phyloP scores from a whole-genome alignment of 2,329 filamentous ascomycete species.

The Penicillium sp. region DNA sequence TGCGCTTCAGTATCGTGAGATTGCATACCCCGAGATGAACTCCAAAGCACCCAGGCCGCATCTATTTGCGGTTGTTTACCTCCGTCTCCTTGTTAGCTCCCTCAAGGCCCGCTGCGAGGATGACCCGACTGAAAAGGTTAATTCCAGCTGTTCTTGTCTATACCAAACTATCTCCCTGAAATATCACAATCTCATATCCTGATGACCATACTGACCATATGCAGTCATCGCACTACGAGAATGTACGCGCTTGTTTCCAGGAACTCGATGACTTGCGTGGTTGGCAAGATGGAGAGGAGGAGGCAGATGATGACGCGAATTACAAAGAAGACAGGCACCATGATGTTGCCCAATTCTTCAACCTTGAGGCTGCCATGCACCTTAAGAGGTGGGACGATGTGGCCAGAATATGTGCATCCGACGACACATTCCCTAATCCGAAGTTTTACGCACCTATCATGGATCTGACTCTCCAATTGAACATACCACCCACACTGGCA shows the following conservation, averaged over 20 bases:
- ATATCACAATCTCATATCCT: not conserved
- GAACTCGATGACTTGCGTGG: not conserved
- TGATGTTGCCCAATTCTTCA: not conserved
- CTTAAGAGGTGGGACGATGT: not conserved
- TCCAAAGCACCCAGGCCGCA: not conserved
- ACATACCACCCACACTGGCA: not conserved
- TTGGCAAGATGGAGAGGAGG: conserved; percentile 1
- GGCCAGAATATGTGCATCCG: not conserved
- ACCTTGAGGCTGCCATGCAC: conserved; percentile 1
- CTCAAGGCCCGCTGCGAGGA: not conserved
- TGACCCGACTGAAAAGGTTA: not conserved
- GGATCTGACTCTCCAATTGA: not conserved
- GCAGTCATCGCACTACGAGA: not conserved
- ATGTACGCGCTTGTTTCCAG: not conserved
- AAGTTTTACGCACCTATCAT: not conserved
- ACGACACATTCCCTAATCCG: not conserved
- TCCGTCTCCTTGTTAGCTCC: not conserved
- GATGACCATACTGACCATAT: not conserved
- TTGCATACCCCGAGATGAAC: not conserved
- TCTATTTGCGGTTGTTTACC: not conserved
- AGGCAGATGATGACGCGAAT: not conserved
- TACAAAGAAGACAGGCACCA: not conserved
- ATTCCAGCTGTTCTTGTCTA: not conserved
- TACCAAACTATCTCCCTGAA: too few relatives aligned
- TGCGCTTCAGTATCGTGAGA: not conserved